Conservation (phyloP, 2,329 filamentous ascomycete species). For the Sphaerostilbella broomeana region DNA sequence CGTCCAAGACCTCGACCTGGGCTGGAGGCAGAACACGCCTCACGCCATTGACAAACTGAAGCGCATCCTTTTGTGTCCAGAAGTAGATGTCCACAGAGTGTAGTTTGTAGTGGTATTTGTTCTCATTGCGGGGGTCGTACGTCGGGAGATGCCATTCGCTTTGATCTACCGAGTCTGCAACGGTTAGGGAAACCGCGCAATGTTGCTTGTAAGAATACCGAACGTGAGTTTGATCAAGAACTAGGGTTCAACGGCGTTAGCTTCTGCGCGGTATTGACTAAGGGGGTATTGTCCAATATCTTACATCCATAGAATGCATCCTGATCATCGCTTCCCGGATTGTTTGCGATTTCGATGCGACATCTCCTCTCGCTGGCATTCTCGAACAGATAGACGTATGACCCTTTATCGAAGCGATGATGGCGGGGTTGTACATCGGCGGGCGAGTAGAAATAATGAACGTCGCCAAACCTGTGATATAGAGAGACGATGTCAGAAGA, state of each 20-base stretch:
- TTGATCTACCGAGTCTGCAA: conserved; percentile 47
- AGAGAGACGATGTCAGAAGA: too few relatives aligned
- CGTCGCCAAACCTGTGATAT: conserved; percentile 67
- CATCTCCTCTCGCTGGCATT: conserved; percentile 60
- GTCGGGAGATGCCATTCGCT: conserved; percentile 71
- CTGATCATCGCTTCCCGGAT: conserved; percentile 66
- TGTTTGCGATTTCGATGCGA: conserved; percentile 70
- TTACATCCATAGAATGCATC: conserved; percentile 73
- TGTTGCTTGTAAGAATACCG: conserved; percentile 69
- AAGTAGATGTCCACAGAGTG: conserved; percentile 74
- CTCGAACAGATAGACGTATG: conserved; percentile 75
- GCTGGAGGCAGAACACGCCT: conserved; percentile 55
- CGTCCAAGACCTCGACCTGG: conserved; percentile 58
- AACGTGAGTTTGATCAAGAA: conserved; percentile 58
- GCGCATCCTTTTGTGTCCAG: conserved; percentile 67
- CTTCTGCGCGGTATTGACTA: background rate
- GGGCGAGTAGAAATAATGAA: conserved; percentile 74
- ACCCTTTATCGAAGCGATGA: conserved; percentile 73
- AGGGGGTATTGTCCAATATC: conserved; percentile 24
- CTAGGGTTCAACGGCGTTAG: conserved; percentile 34
- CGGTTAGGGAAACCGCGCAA: conserved; percentile 60
- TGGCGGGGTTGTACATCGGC: conserved; percentile 62
- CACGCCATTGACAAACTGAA: conserved; percentile 62
- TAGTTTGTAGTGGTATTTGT: conserved; percentile 72
- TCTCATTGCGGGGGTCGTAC: conserved; percentile 65